Conservation (phyloP, 805 yeast genomes). For the Priceomyces medius region DNA sequence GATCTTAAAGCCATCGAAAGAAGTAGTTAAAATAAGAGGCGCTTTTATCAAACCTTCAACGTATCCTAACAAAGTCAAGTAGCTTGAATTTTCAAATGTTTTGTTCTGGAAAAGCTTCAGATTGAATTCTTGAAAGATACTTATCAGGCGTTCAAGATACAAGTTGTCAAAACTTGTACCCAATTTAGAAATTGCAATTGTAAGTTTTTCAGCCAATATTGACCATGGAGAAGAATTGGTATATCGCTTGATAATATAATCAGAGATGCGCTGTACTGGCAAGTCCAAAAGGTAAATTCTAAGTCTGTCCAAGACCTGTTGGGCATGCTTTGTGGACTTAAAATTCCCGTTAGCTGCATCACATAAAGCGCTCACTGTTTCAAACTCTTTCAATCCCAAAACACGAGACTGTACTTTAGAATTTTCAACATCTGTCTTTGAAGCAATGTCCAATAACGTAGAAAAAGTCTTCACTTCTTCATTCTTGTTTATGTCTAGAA, state of each 20-base stretch:
- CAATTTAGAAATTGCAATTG: constrained; percentile 32
- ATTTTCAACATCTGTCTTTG: constrained; percentile 2
- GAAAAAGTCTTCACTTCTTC: constrained; percentile 18
- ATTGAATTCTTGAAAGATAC: constrained; percentile 27
- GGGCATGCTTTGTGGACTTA: constrained; percentile 36
- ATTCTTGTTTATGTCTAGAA: neutral
- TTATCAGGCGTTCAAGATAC: constrained; percentile 23
- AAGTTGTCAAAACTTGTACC: constrained; percentile 22
- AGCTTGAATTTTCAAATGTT: constrained; percentile 27
- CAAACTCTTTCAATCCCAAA: constrained; percentile 52
- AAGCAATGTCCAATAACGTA: constrained; percentile 16
- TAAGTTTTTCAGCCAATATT: constrained; percentile 30
- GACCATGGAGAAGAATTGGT: constrained; percentile 33
- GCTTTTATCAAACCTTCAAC: constrained; percentile 28
- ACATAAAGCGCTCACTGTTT: constrained; percentile 57
- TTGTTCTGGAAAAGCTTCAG: constrained; percentile 21
- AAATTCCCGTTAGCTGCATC: constrained; percentile 31
- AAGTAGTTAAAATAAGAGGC: constrained; percentile 25
- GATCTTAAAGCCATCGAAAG: constrained; percentile 26
- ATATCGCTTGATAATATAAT: constrained; percentile 29
- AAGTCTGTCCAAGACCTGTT: constrained; percentile 43
- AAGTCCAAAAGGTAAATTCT: constrained; percentile 47
- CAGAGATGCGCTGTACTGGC: constrained; percentile 45
- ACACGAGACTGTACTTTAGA: constrained; percentile 18
- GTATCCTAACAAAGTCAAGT: constrained; percentile 35